phyloP scores from a whole-genome alignment of 2,329 filamentous ascomycete species.

The Knufia petricola region DNA sequence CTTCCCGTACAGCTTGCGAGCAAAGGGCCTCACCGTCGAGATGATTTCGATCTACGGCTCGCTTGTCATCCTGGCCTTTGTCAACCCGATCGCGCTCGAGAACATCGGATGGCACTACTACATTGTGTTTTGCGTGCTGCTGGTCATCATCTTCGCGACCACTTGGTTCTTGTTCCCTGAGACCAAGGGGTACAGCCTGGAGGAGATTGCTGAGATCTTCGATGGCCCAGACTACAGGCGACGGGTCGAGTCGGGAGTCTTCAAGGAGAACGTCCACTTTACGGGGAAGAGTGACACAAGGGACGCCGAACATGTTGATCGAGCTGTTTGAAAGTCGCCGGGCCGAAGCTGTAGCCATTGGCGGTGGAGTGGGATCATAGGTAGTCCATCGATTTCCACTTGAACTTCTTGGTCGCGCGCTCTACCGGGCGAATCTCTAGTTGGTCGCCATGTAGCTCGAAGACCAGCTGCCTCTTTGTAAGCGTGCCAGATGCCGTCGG shows the following conservation, averaged over 20 bases:
- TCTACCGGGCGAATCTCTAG: constrained; percentile 76
- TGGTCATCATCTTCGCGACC: constrained; percentile 21
- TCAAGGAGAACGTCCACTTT: constrained; percentile 1
- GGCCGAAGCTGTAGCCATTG: no score
- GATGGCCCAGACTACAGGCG: constrained; percentile 18
- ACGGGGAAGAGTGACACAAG: background rate
- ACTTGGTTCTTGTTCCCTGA: constrained; percentile 25
- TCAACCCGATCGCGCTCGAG: constrained; percentile 29
- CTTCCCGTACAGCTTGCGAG: constrained; percentile 39
- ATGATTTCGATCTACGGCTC: constrained; percentile 23
- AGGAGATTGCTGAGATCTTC: constrained; percentile 25
- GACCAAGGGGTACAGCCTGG: constrained; percentile 25
- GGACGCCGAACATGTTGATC: background rate
- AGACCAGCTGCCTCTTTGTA: constrained; percentile 48
- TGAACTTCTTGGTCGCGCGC: constrained; percentile 84
- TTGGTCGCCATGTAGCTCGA: constrained; percentile 81
- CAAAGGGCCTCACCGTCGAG: constrained; percentile 34
- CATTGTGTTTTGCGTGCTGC: constrained; percentile 27
- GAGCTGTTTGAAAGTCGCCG: background rate
- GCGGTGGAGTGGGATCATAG: constrained; percentile 46
- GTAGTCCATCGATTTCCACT: constrained; percentile 66
- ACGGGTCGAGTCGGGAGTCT: background rate
- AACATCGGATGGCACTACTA: constrained; percentile 30
- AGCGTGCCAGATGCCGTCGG: background rate
- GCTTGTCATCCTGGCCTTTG: constrained; percentile 23